Evolutionary conservation across 2,329 filamentous ascomycete species (phyloP), one percentile per base, ranked within the genome.

Genomic region (Penicillium nordicum): DNA sequence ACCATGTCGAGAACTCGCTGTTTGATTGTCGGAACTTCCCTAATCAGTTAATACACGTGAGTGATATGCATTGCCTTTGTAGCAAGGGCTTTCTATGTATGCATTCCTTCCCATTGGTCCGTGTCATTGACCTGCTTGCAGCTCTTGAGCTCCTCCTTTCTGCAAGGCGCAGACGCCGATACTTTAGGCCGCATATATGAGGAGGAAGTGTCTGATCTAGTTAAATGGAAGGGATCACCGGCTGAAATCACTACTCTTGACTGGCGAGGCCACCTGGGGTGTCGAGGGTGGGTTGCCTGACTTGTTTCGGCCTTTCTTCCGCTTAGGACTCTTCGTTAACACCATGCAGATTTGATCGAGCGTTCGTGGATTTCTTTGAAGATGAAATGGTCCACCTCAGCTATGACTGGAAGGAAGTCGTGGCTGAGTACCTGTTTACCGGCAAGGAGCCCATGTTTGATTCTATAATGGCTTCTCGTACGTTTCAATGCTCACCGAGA

Each of bases 291-390:
- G 52, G 79, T 68, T 23, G 10, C 25, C 43, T 11, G 38, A 30
- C 52, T 38, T 27, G n/a, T 27, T 4, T 5, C 5, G 7, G 16
- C 9, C 9, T 48, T 47, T 29, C n/a, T 38, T 23, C 9, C 23
- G 32, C 29, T 40, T 27, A 21, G 47, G 41, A 41, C n/a, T n/a
- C 10, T 12, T 37, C 23, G 10, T 40, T 55, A 50, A 55, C 21
- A 59, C 36, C 57, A 32, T 42, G 32, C 66, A 84, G 79, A 60
- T 97, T 95, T 69, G 91, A 99, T 74, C 84, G 93, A 57, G 93
- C 92, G 0, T 99, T 88, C 69, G 80, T 99, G 54, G 92, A 99
- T 72, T 97, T 94, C 71, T 97, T 96, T 69, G 94, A 99, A 72
- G 94, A 99, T 71, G 86, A 91, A 67, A 79, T 97, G 30, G 92